Conservation (phyloP, 2,329 filamentous ascomycete species). For the Phaeosphaeria sp. region DNA sequence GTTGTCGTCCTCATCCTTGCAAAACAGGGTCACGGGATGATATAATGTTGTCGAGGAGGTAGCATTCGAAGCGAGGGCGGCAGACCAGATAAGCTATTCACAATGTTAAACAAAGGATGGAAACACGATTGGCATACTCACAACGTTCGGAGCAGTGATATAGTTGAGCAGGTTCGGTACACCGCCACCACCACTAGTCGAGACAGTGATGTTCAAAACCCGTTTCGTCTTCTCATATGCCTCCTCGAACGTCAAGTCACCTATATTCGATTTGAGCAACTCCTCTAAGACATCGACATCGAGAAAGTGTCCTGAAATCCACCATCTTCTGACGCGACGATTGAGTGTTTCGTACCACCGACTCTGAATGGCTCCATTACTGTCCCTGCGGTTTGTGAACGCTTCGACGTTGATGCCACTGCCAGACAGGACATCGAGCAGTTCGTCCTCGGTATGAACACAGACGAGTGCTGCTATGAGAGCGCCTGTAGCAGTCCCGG, state of each 20-base stretch:
- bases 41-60: constrained; percentile 71
- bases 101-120: constrained; percentile 13
- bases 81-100: constrained; percentile 75
- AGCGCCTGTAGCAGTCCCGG: constrained; percentile 88
- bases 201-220: constrained; percentile 90
- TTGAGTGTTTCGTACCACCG: constrained; percentile 63
- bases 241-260: constrained; percentile 91
- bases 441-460: constrained; percentile 84
- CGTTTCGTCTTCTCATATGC: constrained; percentile 85
- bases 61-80: constrained; percentile 77
- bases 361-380: constrained; percentile 33
- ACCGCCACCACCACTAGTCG: constrained; percentile 74
- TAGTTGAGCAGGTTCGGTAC: constrained; percentile 90
- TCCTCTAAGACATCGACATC: constrained; percentile 83
- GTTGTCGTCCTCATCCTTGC: constrained; percentile 75
- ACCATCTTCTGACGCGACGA: constrained; percentile 72
- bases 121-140: constrained; percentile 55
- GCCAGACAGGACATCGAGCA: constrained; percentile 77
- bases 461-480: constrained; percentile 88
- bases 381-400: constrained; percentile 61
- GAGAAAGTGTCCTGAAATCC: constrained; percentile 79
- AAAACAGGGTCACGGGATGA: constrained; percentile 72
- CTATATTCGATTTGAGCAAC: constrained; percentile 83
- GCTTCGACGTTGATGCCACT: constrained; percentile 83
- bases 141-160: constrained; percentile 89